Base-by-base conservation (phyloP, 169 alveolate genomes). In the Ichthyophthirius multifiliis region DNA sequence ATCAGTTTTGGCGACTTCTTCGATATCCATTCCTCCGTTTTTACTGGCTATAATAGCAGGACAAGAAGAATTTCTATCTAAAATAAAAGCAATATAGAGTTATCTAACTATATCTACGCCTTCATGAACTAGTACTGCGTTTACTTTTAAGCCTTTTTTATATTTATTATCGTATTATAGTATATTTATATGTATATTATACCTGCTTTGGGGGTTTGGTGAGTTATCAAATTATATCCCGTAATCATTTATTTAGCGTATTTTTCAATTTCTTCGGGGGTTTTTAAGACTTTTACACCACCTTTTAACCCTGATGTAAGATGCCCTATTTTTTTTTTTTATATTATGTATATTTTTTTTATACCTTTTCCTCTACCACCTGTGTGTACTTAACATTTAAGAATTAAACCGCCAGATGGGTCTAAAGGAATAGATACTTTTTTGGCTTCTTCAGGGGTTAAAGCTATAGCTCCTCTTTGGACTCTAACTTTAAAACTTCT, bases 291-390 rank as follows among this genome's bases (percentile, higher is more conserved):
- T 39, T 86, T 74, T 4, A 90, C 94, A 34, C 94, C 94, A 48
- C 94, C 94, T 65, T 86, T 86, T 3, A 90, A 75, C 18, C 94
- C 94, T 41, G 86, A 75, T 15, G 92, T 63, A 13, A 90, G 37
- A 39, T 55, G 48, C 39, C 84, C 75, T 64, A 23, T 43, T 77
- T 55, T 15, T 3, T 55, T 46, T 27, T 32, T 46, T 46, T 46
- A 5, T 46, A 46, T 20, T 34, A 13, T 31, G 0, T n/a, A 35
- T 65, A 18, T 18, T 31, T 65, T 65, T 31, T 5, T 65, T 9
- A 34, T 48, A 45, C 94, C 94, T 82, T 86, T 86, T 41, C 94
- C 94, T 75, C 94, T 78, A 20, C 94, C 94, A 43, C 94, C 94
- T 43, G 91, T 92, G 65, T 82, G 89, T 35, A 90, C 94, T 71